Evolutionary conservation across 495 filamentous ascomycete species (phyloP).

Genomic region (Penicillium roqueforti): DNA sequence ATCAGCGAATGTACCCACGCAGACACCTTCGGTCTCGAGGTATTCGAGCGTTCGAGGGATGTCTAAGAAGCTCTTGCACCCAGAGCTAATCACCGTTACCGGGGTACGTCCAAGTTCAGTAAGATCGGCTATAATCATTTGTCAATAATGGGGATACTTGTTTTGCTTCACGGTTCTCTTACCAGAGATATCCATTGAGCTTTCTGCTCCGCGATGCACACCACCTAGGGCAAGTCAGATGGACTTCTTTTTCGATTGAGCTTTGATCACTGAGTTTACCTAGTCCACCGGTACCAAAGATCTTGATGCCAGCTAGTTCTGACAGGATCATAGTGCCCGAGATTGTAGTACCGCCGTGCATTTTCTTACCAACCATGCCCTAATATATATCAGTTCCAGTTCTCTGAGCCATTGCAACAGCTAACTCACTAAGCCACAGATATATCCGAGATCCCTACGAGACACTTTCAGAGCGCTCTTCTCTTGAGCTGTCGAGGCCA

Average conservation of each 20-base stretch:
- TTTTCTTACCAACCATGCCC: slow-evolving; percentile 57
- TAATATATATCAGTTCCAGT: slow-evolving; percentile 27
- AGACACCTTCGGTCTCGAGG: slow-evolving; percentile 87
- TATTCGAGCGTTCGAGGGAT: slow-evolving; percentile 88
- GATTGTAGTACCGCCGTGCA: slow-evolving; percentile 89
- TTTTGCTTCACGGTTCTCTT: neutral
- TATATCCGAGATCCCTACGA: slow-evolving; percentile 75
- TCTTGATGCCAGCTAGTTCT: slow-evolving; percentile 78
- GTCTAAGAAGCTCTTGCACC: slow-evolving; percentile 94
- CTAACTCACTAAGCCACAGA: slow-evolving; percentile 68
- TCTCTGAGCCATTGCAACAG: neutral
- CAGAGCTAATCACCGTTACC: slow-evolving; percentile 82
- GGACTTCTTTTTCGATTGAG: neutral
- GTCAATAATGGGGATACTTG: neutral
- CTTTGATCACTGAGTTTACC: slow-evolving; percentile 22
- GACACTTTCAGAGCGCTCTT: slow-evolving; percentile 74
- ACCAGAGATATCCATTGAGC: slow-evolving; percentile 81
- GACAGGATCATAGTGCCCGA: slow-evolving; percentile 90
- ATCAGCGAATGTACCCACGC: slow-evolving; percentile 85
- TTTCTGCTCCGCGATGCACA: slow-evolving; percentile 86
- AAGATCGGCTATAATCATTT: slow-evolving; percentile 60
- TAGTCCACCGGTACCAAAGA: slow-evolving; percentile 80
- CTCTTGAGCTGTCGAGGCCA: slow-evolving; percentile 61
- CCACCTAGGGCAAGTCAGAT: slow-evolving; percentile 55
- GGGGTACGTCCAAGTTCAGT: slow-evolving; percentile 91